Evolutionary conservation across 2,329 filamentous ascomycete species (phyloP), one percentile per base, ranked within the genome.

Genomic region (Colletotrichum echinochloae): DNA sequence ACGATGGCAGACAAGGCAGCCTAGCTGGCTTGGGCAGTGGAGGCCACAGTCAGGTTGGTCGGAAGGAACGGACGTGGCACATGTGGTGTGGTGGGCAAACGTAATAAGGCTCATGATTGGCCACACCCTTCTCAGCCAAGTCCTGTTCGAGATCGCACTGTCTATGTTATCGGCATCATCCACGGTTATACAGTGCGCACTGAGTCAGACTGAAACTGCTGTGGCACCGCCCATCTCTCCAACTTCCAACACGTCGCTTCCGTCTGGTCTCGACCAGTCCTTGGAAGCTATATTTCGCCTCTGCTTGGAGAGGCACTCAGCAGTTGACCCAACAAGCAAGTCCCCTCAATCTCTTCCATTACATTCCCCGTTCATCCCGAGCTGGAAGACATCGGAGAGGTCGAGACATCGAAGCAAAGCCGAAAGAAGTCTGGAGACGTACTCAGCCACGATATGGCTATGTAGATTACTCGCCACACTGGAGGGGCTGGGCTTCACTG

Each of bases 41-140:
- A 49, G 44, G 63, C 51, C 52, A 51, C 52, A 9, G 51, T 64
- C 41, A 35, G 55, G 51, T 64, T 23, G 35, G 16, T 55, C 52
- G 41, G 54, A 41, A 66, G 46, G 63, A 18, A 54, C 48, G 65
- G 65, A 68, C 65, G 65, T 71, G 68, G 68, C 68, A 71, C 41
- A 62, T 52, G 26, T 18, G 60, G 54, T 68, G 65, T 69, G 65
- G 68, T 51, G 44, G 59, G 16, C 52, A 65, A 28, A 18, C 8
- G 26, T n/a, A 48, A 52, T 14, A 30, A n/a, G 44, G 20, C 26
- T 16, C 16, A 20, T 70, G 66, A 70, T 70, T 70, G 66, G 66
- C 30, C 33, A 14, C 9, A 30, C 12, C 18, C 26, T 30, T 8
- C 6, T 18, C 12, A 30, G 26, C 35, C n/a, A 20, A n/a, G 33